A percentile compares a stretch with the other conserved stretches of the same genome.
Evolutionary conservation across 495 filamentous ascomycete species (phyloP).

Genomic region (Penicillium pancosmium): DNA sequence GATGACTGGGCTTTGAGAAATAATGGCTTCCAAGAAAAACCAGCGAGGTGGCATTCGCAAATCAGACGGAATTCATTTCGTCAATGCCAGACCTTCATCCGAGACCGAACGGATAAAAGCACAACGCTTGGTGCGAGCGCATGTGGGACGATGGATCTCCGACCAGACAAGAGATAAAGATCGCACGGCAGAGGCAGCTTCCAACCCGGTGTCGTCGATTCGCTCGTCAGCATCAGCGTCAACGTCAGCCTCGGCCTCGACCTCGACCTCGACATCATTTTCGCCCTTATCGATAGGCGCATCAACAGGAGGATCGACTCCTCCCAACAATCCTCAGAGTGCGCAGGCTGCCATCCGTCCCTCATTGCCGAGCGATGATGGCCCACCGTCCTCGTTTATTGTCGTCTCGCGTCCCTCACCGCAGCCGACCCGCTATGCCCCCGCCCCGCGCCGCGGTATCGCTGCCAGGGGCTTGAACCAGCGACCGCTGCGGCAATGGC

Average conservation of each 20-base stretch:
- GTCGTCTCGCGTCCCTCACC: constrained; percentile 14
- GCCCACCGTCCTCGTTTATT: constrained; percentile 8
- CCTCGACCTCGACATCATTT: not conserved
- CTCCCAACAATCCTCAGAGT: not conserved
- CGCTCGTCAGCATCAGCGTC: not conserved
- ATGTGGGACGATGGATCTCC: constrained; percentile 48
- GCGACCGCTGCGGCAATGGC: constrained; percentile 9
- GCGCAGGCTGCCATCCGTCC: not conserved
- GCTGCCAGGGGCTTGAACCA: not conserved
- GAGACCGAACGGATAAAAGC: constrained; percentile 35
- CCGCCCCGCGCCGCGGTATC: not conserved
- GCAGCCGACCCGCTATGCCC: not conserved
- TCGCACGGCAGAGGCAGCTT: constrained; percentile 1
- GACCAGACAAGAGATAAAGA: constrained; percentile 42
- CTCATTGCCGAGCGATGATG: no score
- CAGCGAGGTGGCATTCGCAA: constrained; percentile 21
- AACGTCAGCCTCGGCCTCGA: not conserved
- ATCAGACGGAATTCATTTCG: constrained; percentile 40
- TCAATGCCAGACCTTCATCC: constrained; percentile 43
- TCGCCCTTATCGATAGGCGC: not conserved
- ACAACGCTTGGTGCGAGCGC: constrained; percentile 40
- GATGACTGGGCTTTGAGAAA: not conserved
- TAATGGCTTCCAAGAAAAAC: constrained; percentile 36
- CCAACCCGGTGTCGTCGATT: not conserved
- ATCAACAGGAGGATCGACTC: no score